These are phyloP conservation scores for Ploettnerulaceae sp. DNA, from an alignment of 2,329 filamentous ascomycete species.

Conservation along the genomic window DNA sequence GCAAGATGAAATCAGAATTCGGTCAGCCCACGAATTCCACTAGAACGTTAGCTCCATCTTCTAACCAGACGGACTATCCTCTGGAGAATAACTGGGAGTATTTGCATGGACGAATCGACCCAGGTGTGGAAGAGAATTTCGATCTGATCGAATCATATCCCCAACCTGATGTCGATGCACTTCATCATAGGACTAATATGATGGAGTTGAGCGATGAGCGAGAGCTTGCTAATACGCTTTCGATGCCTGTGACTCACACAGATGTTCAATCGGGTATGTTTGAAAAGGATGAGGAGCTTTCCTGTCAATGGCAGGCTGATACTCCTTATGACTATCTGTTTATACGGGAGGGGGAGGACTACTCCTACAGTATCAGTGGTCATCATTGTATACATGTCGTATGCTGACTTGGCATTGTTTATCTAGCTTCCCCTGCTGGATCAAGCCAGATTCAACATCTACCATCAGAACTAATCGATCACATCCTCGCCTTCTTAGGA, in stretches of 20 bases:
- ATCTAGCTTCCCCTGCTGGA: not conserved
- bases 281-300: not conserved
- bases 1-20: no score
- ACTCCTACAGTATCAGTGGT: not conserved
- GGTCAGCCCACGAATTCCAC: not conserved
- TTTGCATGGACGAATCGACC: conserved; percentile 22
- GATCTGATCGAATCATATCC: conserved; percentile 18
- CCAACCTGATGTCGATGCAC: conserved; percentile 1
- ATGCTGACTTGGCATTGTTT: not conserved
- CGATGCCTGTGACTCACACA: not conserved
- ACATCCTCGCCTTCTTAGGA: conserved; percentile 63
- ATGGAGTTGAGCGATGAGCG: not conserved
- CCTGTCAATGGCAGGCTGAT: not conserved
- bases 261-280: not conserved
- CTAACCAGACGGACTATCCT: conserved; percentile 4
- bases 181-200: conserved; percentile 3
- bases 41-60: not conserved
- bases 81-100: conserved; percentile 25
- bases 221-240: not conserved
- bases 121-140: conserved; percentile 19
- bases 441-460: conserved; percentile 45
- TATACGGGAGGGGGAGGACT: no score
- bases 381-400: not conserved
- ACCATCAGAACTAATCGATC: conserved; percentile 69
- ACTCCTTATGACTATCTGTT: no score